Base-by-base conservation (phyloP, 2,329 filamentous ascomycete species). In the Fusarium anthophilum region DNA sequence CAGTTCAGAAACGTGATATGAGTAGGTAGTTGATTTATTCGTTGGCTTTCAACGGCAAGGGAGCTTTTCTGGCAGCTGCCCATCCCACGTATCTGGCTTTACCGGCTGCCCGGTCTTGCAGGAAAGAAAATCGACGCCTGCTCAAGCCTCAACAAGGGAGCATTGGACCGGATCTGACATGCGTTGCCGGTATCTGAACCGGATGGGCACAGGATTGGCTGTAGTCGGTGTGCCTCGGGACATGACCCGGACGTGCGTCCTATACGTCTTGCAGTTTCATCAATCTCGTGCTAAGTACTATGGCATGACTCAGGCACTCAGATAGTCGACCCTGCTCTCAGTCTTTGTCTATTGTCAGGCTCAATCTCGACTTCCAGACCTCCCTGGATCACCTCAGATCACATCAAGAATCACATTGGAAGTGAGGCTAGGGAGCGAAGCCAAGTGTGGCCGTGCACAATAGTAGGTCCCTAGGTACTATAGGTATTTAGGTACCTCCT, bases 141-240 rank as follows among this genome's bases (percentile, higher is more conserved):
- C 37, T 28, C 35, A 63, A 26, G 38, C 22, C 35, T 24, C 35
- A 50, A 38, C 41, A 50, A 32, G 38, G 28, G 22, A 43, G 45
- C 54, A 22, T 45, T 58, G 35, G 58, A 57, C 71, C 70, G 47
- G 70, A 48, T 48, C 60, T 53, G 66, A 38, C 26, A 57, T 60
- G 39, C 37, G 62, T 67, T 73, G 50, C 70, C 66, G 70, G 64
- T 61, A 17, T 41, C 32, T 44, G 50, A 37, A 10, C 69, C n/a
- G 63, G 64, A 48, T 53, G 41, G 39, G 37, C 37, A 45, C 13
- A 39, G 51, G 70, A 66, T 73, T 73, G 60, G 48, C 32, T 51
- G n/a, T 35, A 37, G 30, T 38, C 37, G 20, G 53, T 70, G 65
- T 73, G 70, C 51, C 71, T 59, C 61, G 71, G 69, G 61, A 60